Percentiles rank a stretch among this genome's conserved stretches.
Conservation (phyloP, 352 stramenopile genomes). For the Phytophthora tentaculata region DNA sequence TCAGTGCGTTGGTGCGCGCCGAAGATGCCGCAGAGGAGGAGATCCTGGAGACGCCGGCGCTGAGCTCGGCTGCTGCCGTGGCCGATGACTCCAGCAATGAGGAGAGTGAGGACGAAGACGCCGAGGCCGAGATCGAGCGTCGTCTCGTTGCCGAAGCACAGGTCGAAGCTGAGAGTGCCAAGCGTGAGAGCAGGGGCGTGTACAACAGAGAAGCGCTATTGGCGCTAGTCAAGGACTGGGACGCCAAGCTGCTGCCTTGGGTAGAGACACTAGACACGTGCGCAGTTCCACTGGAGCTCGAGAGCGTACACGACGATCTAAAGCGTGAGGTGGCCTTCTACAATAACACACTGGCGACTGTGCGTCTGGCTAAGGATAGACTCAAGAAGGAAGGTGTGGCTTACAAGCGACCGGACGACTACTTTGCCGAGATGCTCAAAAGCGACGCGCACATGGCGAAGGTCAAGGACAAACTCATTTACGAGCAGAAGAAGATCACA, state of each 20-base stretch:
- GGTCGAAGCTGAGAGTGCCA: slow-evolving; percentile 46
- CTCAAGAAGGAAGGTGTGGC: slow-evolving; percentile 76
- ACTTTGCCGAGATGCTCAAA: slow-evolving; percentile 99
- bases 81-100: slow-evolving; percentile 24
- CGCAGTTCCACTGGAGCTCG: slow-evolving; percentile 56
- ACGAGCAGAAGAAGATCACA: slow-evolving; percentile 99
- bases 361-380: slow-evolving; percentile 74
- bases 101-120: slow-evolving; percentile 52
- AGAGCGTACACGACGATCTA: slow-evolving; percentile 88
- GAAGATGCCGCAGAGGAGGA: slow-evolving; percentile 82
- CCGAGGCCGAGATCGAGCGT: slow-evolving; percentile 75
- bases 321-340: slow-evolving; percentile 97
- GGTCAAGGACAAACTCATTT: slow-evolving; percentile 99
- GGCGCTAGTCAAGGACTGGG: slow-evolving; percentile 65
- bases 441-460: slow-evolving; percentile 96
- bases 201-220: slow-evolving; percentile 80
- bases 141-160: slow-evolving; percentile 75
- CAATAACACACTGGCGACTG: slow-evolving; percentile 87
- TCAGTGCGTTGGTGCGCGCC: slow-evolving; percentile 70
- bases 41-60: slow-evolving; percentile 82
- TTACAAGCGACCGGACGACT: slow-evolving; percentile 96
- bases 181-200: slow-evolving; percentile 59
- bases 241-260: slow-evolving; percentile 64
- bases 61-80: slow-evolving; percentile 49
- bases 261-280: slow-evolving; percentile 85